A percentile compares a stretch with the other conserved stretches of the same genome.
Evolutionary conservation across 1,139 yeast genomes (phyloP).

Genomic region (Yamadazyma dendronema): DNA sequence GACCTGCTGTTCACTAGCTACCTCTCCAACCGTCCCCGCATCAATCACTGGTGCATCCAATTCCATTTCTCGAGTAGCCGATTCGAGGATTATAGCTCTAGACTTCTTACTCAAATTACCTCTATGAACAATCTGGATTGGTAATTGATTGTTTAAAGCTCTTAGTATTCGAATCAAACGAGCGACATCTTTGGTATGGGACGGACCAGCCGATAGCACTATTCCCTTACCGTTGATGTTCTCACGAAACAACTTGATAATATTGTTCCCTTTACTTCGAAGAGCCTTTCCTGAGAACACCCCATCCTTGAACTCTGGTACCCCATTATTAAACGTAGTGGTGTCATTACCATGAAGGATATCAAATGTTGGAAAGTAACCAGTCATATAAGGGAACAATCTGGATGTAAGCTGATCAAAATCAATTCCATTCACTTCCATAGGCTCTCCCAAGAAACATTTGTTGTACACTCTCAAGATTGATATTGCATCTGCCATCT

Average conservation of each 20-base stretch:
- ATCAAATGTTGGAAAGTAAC: slow-evolving; percentile 25
- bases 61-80: slow-evolving; percentile 34
- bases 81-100: slow-evolving; percentile 20
- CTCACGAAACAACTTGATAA: slow-evolving; percentile 14
- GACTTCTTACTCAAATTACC: slow-evolving; percentile 31
- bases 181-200: slow-evolving; percentile 33
- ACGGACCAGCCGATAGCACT: slow-evolving; percentile 35
- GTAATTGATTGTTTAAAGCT: slow-evolving; percentile 38
- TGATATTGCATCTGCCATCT: slow-evolving; percentile 39
- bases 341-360: slow-evolving; percentile 10
- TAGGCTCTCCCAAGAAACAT: slow-evolving; percentile 25
- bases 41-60: slow-evolving; percentile 4
- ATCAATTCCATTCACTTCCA: slow-evolving; percentile 8
- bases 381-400: slow-evolving; percentile 31
- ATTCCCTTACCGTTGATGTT: slow-evolving; percentile 37
- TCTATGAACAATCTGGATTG: slow-evolving; percentile 39
- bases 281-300: slow-evolving; percentile 8
- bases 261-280: slow-evolving; percentile 12
- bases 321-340: slow-evolving; percentile 13
- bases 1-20: slow-evolving; percentile 21
- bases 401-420: slow-evolving; percentile 21
- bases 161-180: slow-evolving; percentile 37
- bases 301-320: slow-evolving; percentile 13
- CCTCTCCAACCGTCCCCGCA: not conserved
- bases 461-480: slow-evolving; percentile 34